Conservation (phyloP, 441 rosid genomes). For the Erodium trifolium region DNA sequence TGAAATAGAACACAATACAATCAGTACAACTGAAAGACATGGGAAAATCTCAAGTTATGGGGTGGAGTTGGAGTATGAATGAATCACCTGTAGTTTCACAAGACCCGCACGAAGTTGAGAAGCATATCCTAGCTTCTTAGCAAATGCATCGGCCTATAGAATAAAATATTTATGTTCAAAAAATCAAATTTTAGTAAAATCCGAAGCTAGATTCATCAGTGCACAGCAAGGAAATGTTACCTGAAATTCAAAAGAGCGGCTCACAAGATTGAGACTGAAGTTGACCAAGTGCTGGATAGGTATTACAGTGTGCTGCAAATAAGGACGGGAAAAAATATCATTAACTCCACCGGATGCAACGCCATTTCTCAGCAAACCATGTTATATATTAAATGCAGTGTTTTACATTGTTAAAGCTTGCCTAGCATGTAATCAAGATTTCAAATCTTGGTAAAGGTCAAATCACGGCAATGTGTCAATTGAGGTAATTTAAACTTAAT, state of each 20-base stretch:
- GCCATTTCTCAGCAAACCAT: background rate
- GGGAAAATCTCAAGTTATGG: background rate
- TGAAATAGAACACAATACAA: too few relatives aligned
- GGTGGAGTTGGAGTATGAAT: background rate
- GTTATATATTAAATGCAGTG: background rate
- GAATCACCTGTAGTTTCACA: slow-evolving; percentile 86
- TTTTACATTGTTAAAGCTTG: background rate
- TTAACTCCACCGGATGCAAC: background rate
- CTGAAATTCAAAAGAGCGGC: slow-evolving; percentile 97
- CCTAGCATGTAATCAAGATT: background rate
- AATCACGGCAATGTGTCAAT: too few relatives aligned
- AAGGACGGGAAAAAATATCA: slow-evolving; percentile 6
- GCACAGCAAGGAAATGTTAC: slow-evolving; percentile 26
- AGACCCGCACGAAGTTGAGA: slow-evolving; percentile 76
- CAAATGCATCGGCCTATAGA: slow-evolving; percentile 90
- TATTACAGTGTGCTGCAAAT: slow-evolving; percentile 75
- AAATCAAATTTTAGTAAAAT: background rate
- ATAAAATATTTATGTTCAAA: background rate
- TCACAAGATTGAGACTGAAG: slow-evolving; percentile 82
- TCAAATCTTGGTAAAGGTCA: too few relatives aligned
- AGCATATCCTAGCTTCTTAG: slow-evolving; percentile 78
- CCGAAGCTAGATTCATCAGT: background rate
- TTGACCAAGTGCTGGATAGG: slow-evolving; percentile 84
- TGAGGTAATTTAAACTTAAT: too few relatives aligned
- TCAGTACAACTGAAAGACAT: background rate